Base-by-base conservation (phyloP, 768 basidiomycete genomes). In the Boletus tylopilopsis region DNA sequence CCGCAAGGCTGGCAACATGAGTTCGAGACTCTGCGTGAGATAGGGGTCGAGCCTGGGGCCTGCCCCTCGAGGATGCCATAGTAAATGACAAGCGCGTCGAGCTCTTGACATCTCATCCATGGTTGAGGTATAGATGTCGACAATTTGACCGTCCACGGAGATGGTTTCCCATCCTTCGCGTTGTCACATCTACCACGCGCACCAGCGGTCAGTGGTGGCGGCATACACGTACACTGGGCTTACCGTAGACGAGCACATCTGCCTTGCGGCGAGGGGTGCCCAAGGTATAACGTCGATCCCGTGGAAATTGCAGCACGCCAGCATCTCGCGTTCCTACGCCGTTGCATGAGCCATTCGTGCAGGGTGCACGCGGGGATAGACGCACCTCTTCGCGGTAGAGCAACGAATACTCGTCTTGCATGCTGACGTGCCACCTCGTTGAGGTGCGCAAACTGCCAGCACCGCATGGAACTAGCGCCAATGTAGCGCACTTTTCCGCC, bases 81-180 rank as follows among this genome's bases (percentile, higher is more conserved):
- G 75, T 5, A 84, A 82, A 35, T 82, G 84, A 54, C 81, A 84
- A n/a, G 87, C 90, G 60, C 90, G 87, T 56, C 91, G 90, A 3
- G 90, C 90, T 60, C 89, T 86, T 49, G 88, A 89, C 60, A 92
- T 92, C 57, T 93, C 89, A 61, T 92, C 90, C 58, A 93, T 82
- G 1, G 81, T 80, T 0, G 87, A 82, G 3, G 89, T 92, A 47
- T 85, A 78, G 54, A 92, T 87, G 2, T 85, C 87, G 22, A 90
- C 75, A 16, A 80, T 78, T 42, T 85, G 83, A 0, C 90, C 90
- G 42, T 90, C 87, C 74, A 90, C 80, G 6, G 76, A 74, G 51
- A 91, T 76, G 2, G 84, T 87, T 60, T 88, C 87, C 83, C 83
- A 91, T 10, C 87, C 87, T 18, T 90, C 86, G 12, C 80, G 76